Conservation (phyloP, 805 yeast species). For the Starmerella apis region DNA sequence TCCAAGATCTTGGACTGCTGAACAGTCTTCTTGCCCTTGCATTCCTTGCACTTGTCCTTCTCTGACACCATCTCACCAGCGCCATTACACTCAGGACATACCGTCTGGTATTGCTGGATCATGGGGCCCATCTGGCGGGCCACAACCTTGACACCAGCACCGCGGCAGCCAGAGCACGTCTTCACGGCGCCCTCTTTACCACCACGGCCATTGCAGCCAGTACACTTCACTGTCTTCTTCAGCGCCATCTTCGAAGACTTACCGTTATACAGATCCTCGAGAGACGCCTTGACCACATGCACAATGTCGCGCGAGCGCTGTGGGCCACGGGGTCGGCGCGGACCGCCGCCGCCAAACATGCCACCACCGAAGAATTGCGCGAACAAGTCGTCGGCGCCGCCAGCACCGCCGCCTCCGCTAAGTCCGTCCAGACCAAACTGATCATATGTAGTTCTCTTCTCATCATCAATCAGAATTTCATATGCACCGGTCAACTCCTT, state of each 20-base stretch:
- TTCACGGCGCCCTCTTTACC: constrained; percentile 87
- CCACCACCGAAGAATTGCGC: constrained; percentile 76
- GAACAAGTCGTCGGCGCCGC: constrained; percentile 63
- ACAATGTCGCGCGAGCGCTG: constrained; percentile 82
- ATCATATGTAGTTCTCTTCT: constrained; percentile 83
- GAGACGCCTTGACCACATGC: constrained; percentile 71
- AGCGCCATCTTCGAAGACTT: constrained; percentile 88
- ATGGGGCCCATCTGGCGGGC: constrained; percentile 99
- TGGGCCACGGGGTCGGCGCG: constrained; percentile 70
- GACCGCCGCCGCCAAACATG: constrained; percentile 46
- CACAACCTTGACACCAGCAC: constrained; percentile 81
- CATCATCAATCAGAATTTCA: constrained; percentile 72
- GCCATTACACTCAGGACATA: constrained; percentile 87
- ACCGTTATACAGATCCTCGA: constrained; percentile 48
- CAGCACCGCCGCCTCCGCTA: constrained; percentile 65
- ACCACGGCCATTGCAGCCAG: constrained; percentile 85
- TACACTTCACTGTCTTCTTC: constrained; percentile 83
- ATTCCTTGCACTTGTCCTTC: constrained; percentile 75
- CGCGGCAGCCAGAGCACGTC: constrained; percentile 78
- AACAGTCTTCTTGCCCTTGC: constrained; percentile 80
- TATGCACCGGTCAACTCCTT: constrained; percentile 82
- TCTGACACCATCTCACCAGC: constrained; percentile 79
- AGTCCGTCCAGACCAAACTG: constrained; percentile 89
- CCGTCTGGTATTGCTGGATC: constrained; percentile 94
- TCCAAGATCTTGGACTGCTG: constrained; percentile 86